These are phyloP conservation scores for Paraconiothyrium sp. DNA, from an alignment of 2,329 filamentous ascomycete species.

Conservation along the genomic window DNA sequence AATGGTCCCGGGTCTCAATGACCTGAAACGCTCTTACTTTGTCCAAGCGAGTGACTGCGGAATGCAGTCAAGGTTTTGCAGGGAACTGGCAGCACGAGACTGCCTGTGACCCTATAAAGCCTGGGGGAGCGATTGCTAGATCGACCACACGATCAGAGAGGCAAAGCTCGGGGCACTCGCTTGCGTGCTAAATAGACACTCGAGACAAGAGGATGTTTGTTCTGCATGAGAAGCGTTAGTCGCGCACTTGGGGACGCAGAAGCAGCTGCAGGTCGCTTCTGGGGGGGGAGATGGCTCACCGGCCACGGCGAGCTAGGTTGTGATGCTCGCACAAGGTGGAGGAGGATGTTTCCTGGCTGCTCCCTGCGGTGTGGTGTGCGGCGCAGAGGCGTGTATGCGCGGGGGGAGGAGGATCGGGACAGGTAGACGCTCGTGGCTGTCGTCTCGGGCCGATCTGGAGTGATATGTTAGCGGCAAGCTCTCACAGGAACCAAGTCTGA, in stretches of 20 bases:
- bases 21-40: slow-evolving; percentile 51
- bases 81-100: slow-evolving; percentile 51
- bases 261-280: slow-evolving; percentile 25
- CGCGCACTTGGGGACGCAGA: slow-evolving; percentile 28
- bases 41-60: slow-evolving; percentile 47
- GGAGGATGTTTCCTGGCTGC: slow-evolving; percentile 20
- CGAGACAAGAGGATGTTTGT: slow-evolving; percentile 39
- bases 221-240: slow-evolving; percentile 45
- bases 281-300: slow-evolving; percentile 37
- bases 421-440: slow-evolving; percentile 40
- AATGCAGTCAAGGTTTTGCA: slow-evolving; percentile 43
- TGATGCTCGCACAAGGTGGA: slow-evolving; percentile 28
- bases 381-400: slow-evolving; percentile 20
- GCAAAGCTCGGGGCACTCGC: slow-evolving; percentile 43
- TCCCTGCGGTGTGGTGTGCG: slow-evolving; percentile 28
- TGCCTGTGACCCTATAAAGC: slow-evolving; percentile 49
- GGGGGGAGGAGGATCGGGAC: slow-evolving; percentile 34
- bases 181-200: slow-evolving; percentile 37
- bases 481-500: slow-evolving; percentile 35
- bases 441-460: slow-evolving; percentile 30
- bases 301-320: slow-evolving; percentile 27
- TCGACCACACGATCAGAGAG: slow-evolving; percentile 44
- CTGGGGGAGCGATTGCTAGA: slow-evolving; percentile 44
- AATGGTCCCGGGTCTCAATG: slow-evolving; percentile 44
- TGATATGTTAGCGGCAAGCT: slow-evolving; percentile 42